Percentiles rank a stretch among this genome's conserved stretches.
phyloP scores from a whole-genome alignment of 148 eudicot genomes.

The Linanthus parryae region DNA sequence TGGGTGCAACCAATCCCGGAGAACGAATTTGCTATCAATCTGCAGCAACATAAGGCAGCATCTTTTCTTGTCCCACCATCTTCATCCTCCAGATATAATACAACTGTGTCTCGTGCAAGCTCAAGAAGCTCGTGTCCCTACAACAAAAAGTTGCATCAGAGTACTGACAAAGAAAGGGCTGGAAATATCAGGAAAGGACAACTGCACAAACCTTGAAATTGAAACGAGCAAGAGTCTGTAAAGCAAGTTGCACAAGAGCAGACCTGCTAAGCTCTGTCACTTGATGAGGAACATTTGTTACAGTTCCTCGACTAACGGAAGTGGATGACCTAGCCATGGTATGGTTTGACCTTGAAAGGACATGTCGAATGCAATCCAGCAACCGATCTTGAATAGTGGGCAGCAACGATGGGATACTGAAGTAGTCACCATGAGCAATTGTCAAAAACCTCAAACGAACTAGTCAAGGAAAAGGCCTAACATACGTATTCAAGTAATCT shows the following conservation, averaged over 20 bases:
- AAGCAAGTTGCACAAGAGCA: slow-evolving; percentile 79
- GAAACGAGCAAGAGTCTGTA: slow-evolving; percentile 86
- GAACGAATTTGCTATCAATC: slow-evolving; percentile 68
- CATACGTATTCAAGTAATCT: neutral
- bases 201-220: slow-evolving; percentile 68
- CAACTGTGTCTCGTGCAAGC: slow-evolving; percentile 77
- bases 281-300: slow-evolving; percentile 28
- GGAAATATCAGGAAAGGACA: slow-evolving; percentile 1
- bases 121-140: slow-evolving; percentile 97
- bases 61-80: slow-evolving; percentile 82
- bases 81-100: slow-evolving; percentile 77
- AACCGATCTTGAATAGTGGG: slow-evolving; percentile 80
- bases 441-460: slow-evolving; percentile 7
- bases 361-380: slow-evolving; percentile 70
- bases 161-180: slow-evolving; percentile 10
- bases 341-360: slow-evolving; percentile 63
- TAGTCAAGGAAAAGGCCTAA: neutral
- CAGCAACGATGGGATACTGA: slow-evolving; percentile 88
- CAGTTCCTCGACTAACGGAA: slow-evolving; percentile 42
- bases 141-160: slow-evolving; percentile 11
- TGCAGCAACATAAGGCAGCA: slow-evolving; percentile 96
- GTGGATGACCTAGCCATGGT: slow-evolving; percentile 49
- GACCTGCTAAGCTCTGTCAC: slow-evolving; percentile 68
- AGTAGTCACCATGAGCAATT: slow-evolving; percentile 5
- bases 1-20: slow-evolving; percentile 42